Evolutionary conservation across 2,329 filamentous ascomycete species (phyloP).

Genomic region (Cladorrhinum sp.): DNA sequence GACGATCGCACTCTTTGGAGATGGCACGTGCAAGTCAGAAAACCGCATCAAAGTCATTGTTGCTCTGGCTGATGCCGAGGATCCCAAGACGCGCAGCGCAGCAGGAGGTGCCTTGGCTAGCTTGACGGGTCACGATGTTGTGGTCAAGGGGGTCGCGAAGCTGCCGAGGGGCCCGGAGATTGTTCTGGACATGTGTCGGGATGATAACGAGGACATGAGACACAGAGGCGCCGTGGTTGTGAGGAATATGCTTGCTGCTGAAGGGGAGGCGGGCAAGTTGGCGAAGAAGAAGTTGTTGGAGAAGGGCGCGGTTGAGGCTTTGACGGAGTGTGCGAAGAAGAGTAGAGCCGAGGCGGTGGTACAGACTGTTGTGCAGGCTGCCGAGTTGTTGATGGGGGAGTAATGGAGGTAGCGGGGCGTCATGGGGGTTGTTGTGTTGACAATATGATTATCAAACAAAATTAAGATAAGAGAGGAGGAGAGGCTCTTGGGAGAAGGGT

Average conservation of each 20-base stretch:
- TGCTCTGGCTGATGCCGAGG: constrained; percentile 82
- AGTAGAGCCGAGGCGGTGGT: constrained; percentile 68
- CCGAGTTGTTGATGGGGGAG: constrained; percentile 60
- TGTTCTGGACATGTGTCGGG: constrained; percentile 76
- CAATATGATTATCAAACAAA: too few relatives aligned
- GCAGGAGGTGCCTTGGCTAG: constrained; percentile 87
- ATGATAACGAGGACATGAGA: constrained; percentile 66
- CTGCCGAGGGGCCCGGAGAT: constrained; percentile 70
- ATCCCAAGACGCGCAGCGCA: constrained; percentile 72
- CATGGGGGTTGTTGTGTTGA: too few relatives aligned
- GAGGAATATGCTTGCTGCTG: constrained; percentile 66
- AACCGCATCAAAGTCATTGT: constrained; percentile 79
- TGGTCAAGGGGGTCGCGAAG: constrained; percentile 67
- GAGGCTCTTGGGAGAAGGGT: too few relatives aligned
- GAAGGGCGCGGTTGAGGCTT: constrained; percentile 60
- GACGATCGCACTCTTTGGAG: constrained; percentile 66
- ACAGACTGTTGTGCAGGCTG: constrained; percentile 65
- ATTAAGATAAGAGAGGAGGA: too few relatives aligned
- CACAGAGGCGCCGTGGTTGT: constrained; percentile 74
- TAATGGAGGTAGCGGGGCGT: constrained; percentile 32
- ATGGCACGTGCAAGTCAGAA: constrained; percentile 59
- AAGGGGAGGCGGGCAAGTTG: constrained; percentile 61
- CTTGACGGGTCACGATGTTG: constrained; percentile 73
- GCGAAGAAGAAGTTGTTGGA: constrained; percentile 59
- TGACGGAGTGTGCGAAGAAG: constrained; percentile 69